A percentile compares a stretch with the other conserved stretches of the same genome.
Conservation (phyloP, 148 eudicot species). For the Suaeda aralocaspica region DNA sequence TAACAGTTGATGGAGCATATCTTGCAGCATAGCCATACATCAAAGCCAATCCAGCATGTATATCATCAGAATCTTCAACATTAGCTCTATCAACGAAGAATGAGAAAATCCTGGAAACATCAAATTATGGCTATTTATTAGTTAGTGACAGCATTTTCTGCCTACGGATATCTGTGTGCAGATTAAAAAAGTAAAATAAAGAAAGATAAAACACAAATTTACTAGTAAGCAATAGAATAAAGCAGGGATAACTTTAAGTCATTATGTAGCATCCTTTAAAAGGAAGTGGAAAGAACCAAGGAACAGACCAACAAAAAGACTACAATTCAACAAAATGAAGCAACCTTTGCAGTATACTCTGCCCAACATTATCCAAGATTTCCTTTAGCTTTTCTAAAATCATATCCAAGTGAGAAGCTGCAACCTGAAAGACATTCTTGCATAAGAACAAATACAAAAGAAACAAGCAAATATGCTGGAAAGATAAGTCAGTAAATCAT, state of each 20-base stretch:
- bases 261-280: no score
- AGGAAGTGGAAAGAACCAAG: no score
- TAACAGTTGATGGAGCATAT: conserved; percentile 93
- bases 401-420: conserved; percentile 95
- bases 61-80: conserved; percentile 92
- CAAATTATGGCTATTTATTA: conserved; percentile 1
- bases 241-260: no score
- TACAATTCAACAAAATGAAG: not conserved
- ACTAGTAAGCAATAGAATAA: no score
- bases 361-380: conserved; percentile 82
- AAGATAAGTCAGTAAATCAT: not conserved
- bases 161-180: not conserved
- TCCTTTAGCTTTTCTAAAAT: conserved; percentile 88
- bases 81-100: conserved; percentile 73
- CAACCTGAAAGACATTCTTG: conserved; percentile 36
- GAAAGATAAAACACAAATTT: no score
- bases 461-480: not conserved
- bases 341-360: conserved; percentile 77
- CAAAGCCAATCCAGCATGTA: conserved; percentile 95
- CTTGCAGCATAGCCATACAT: conserved; percentile 99
- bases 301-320: no score
- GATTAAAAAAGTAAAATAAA: not conserved
- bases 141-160: not conserved
- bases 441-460: not conserved
- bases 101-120: conserved; percentile 64